phyloP scores from a whole-genome alignment of 345 rosid species.

The Aegle marmelos region DNA sequence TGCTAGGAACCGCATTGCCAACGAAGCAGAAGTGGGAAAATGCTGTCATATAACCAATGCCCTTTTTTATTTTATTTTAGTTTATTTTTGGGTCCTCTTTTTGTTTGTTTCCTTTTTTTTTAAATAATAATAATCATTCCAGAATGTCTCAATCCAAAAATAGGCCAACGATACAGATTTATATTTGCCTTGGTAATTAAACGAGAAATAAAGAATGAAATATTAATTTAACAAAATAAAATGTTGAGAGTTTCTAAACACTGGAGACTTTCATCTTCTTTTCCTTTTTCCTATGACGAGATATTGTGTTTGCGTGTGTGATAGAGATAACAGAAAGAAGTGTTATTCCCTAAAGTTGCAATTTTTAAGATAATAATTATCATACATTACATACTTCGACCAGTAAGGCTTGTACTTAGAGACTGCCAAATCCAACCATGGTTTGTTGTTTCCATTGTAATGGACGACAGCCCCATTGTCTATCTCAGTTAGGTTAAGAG shows the following conservation, averaged over 20 bases:
- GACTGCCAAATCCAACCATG: constrained; percentile 91
- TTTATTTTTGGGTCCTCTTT: too few species aligned
- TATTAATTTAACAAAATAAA: not conserved
- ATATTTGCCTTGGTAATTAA: not conserved
- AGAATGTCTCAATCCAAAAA: not conserved
- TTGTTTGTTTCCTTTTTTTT: too few species aligned
- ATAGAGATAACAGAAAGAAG: not conserved
- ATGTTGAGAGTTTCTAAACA: not conserved
- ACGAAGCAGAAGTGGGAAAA: not conserved
- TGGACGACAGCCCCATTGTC: constrained; percentile 87
- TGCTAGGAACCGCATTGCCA: constrained; percentile 23
- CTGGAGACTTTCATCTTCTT: not conserved
- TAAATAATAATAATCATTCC: too few species aligned
- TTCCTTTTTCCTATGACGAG: not conserved
- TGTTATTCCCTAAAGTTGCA: constrained; percentile 57
- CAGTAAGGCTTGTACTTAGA: constrained; percentile 84
- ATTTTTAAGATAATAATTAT: constrained; percentile 65
- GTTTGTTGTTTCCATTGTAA: constrained; percentile 97
- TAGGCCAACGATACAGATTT: not conserved
- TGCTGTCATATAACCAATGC: not conserved
- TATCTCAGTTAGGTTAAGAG: constrained; percentile 87
- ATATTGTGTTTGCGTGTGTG: not conserved
- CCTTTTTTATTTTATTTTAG: too few species aligned
- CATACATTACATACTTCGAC: constrained; percentile 71
- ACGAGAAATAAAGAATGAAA: not conserved